These are phyloP conservation scores for Umbelopsis sp. DNA, from an alignment of 192 early-diverging fungal species.

Conservation along the genomic window DNA sequence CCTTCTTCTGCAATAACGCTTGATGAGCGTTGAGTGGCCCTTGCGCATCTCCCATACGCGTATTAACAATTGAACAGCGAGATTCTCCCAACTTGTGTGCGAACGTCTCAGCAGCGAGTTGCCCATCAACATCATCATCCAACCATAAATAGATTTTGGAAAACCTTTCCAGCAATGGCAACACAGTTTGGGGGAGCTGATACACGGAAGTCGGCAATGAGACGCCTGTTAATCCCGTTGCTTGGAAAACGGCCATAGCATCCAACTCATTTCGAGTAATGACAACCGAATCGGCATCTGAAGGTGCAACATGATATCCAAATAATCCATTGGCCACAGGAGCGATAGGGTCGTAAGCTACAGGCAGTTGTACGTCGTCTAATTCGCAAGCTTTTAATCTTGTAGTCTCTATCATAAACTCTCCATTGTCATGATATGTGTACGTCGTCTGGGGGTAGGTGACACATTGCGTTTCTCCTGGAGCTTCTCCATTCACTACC, in stretches of 20 bases:
- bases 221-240: conserved; percentile 61
- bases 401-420: conserved; percentile 39
- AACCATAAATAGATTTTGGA: conserved; percentile 70
- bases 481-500: neutral
- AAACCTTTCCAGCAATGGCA: conserved; percentile 66
- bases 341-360: conserved; percentile 58
- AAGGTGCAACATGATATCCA: conserved; percentile 59
- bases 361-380: conserved; percentile 33
- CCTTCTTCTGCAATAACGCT: conserved; percentile 47
- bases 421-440: conserved; percentile 4
- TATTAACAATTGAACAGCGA: conserved; percentile 60
- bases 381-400: conserved; percentile 54
- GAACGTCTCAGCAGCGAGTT: conserved; percentile 58
- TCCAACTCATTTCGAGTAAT: conserved; percentile 66
- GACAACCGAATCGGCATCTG: conserved; percentile 50
- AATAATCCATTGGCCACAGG: conserved; percentile 58
- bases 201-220: conserved; percentile 58
- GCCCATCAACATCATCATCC: conserved; percentile 68
- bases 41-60: conserved; percentile 39
- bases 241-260: conserved; percentile 68
- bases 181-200: conserved; percentile 59
- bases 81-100: conserved; percentile 67
- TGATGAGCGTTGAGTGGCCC: conserved; percentile 59
- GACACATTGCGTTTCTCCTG: conserved; percentile 26
- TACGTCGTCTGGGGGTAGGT: conserved; percentile 46